Percentiles rank a stretch among this genome's conserved stretches.
These are phyloP conservation scores for Quercus phellos DNA, from an alignment of 331 rosid genomes.

Conservation along the genomic window DNA sequence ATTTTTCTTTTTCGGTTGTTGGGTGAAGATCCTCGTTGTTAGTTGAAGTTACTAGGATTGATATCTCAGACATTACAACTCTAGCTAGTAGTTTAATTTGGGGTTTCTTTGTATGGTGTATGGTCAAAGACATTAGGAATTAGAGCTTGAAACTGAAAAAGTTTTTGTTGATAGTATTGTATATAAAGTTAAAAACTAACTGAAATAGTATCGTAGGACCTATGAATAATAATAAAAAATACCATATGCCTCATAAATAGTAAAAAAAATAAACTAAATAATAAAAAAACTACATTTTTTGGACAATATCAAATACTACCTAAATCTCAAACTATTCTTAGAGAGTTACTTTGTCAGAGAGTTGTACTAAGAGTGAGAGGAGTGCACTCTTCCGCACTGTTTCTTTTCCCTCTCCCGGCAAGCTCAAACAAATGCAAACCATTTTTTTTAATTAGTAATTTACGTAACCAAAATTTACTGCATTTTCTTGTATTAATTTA, in stretches of 20 bases:
- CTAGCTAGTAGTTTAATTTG: no score
- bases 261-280: accelerated
- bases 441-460: background rate
- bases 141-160: no score
- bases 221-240: accelerated
- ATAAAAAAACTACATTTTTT: accelerated
- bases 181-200: accelerated
- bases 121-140: no score
- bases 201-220: accelerated
- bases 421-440: constrained; percentile 27
- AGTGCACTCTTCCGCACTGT: constrained; percentile 19
- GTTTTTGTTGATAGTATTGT: accelerated
- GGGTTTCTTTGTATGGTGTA: no score
- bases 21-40: no score
- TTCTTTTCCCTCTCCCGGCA: constrained; percentile 12
- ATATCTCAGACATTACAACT: no score
- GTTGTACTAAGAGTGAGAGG: constrained; percentile 8
- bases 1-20: no score
- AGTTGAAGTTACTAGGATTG: no score
- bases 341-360: constrained; percentile 9
- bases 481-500: no score
- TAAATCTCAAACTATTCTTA: constrained; percentile 19
- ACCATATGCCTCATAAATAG: accelerated
- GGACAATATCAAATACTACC: no score
- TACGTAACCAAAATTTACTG: no score